Evolutionary conservation across 345 rosid species (phyloP).

Genomic region (Syzygium jambos): DNA sequence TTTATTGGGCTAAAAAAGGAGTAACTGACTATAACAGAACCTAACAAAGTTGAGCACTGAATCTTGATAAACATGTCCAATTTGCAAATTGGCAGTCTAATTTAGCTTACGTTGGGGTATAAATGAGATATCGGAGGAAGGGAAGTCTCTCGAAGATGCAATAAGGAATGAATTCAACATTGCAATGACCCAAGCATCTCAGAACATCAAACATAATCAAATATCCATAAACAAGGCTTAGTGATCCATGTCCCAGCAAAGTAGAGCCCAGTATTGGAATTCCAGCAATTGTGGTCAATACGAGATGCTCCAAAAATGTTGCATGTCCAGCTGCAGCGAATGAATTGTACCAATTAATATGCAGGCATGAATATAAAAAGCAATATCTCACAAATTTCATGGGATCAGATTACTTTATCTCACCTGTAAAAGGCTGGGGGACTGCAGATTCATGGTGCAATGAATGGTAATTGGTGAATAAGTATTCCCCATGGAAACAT

Average conservation of each 20-base stretch:
- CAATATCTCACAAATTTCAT: neutral
- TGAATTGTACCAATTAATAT: neutral
- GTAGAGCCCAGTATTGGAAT: slow-evolving; percentile 64
- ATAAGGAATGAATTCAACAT: slow-evolving; percentile 69
- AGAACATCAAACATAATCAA: slow-evolving; percentile 56
- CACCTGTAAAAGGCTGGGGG: slow-evolving; percentile 71
- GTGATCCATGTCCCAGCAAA: slow-evolving; percentile 64
- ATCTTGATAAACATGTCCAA: neutral
- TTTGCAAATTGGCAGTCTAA: neutral
- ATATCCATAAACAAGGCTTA: slow-evolving; percentile 45
- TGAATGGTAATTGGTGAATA: slow-evolving; percentile 67
- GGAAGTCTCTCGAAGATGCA: slow-evolving; percentile 48
- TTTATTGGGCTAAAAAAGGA: neutral
- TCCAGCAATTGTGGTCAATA: slow-evolving; percentile 34
- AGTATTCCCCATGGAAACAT: slow-evolving; percentile 35
- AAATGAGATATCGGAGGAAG: slow-evolving; percentile 55
- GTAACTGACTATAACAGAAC: neutral
- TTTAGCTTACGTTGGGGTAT: slow-evolving; percentile 78
- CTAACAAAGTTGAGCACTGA: neutral
- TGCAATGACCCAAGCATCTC: slow-evolving; percentile 79
- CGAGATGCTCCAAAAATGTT: slow-evolving; percentile 62
- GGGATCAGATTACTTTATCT: neutral
- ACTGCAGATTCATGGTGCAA: slow-evolving; percentile 80
- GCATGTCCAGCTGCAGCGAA: slow-evolving; percentile 52
- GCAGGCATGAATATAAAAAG: neutral